A percentile compares a stretch with the other conserved stretches of the same genome.
phyloP scores from a whole-genome alignment of 768 basidiomycete species.

The Lentinus brumalis region DNA sequence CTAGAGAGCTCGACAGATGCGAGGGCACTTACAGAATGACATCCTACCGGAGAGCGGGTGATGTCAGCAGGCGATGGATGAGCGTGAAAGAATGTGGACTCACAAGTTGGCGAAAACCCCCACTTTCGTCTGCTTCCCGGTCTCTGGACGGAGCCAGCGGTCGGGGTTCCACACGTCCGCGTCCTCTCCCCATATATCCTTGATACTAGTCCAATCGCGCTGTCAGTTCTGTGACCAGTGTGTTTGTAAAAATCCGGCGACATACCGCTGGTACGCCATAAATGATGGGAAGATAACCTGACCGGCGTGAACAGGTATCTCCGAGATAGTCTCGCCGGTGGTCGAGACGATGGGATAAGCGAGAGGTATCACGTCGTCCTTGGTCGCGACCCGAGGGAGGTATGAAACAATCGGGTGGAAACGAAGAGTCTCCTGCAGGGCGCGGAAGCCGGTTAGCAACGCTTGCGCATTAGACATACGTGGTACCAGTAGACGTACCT shows the following conservation, averaged over 20 bases:
- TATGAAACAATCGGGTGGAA: constrained; percentile 21
- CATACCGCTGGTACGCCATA: constrained; percentile 13
- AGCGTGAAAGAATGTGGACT: background rate
- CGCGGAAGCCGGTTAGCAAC: background rate
- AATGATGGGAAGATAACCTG: constrained; percentile 5
- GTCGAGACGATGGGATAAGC: constrained; percentile 5
- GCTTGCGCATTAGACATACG: too few species aligned
- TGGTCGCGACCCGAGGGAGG: constrained; percentile 22
- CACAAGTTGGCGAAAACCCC: constrained; percentile 21
- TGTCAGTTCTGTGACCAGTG: too few species aligned
- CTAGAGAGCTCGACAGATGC: too few species aligned
- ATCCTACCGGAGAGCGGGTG: background rate
- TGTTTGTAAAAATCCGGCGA: background rate
- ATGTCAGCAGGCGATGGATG: background rate
- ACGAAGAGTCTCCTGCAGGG: constrained; percentile 24
- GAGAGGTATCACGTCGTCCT: constrained; percentile 28
- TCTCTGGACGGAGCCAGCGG: constrained; percentile 4
- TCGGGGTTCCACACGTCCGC: constrained; percentile 13
- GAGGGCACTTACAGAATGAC: constrained; percentile 10
- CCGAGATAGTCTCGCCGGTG: constrained; percentile 4
- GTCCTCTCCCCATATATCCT: too few species aligned
- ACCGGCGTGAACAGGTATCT: constrained; percentile 10
- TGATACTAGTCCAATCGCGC: too few species aligned
- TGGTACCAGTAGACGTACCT: constrained; percentile 9
- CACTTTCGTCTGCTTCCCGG: constrained; percentile 11